A percentile compares a stretch with the other conserved stretches of the same genome.
Evolutionary conservation across 225 moss, liverwort and hornwort species (phyloP).

Genomic region (Takakia lepidozioides): DNA sequence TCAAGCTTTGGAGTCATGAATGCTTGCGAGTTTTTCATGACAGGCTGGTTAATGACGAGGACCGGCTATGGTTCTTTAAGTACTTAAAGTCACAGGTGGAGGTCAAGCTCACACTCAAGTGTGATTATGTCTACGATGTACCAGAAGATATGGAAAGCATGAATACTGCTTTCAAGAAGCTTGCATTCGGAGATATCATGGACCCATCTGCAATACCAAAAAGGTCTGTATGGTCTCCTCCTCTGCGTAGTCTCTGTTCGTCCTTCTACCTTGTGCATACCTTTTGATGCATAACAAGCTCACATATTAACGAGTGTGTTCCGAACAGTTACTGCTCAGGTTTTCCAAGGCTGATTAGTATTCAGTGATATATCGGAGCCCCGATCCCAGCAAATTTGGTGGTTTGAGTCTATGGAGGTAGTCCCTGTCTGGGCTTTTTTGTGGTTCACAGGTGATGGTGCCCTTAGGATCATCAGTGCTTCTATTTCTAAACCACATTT

Average conservation of each 20-base stretch:
- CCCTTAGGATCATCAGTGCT: neutral
- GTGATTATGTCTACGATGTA: slow-evolving; percentile 45
- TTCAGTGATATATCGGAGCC: too few relatives aligned
- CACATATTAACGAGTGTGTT: too few relatives aligned
- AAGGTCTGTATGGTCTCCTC: too few relatives aligned
- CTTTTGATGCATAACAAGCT: too few relatives aligned
- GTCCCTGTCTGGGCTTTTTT: too few relatives aligned
- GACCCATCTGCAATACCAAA: slow-evolving; percentile 59
- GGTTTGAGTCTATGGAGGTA: too few relatives aligned
- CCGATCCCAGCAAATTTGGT: too few relatives aligned
- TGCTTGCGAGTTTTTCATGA: slow-evolving; percentile 70
- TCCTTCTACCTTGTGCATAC: too few relatives aligned
- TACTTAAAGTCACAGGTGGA: slow-evolving; percentile 48
- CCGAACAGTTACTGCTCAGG: too few relatives aligned
- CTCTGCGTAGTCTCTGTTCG: too few relatives aligned
- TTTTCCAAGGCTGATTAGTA: too few relatives aligned
- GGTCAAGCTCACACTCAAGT: slow-evolving; percentile 30
- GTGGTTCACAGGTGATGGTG: too few relatives aligned
- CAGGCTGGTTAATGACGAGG: slow-evolving; percentile 60
- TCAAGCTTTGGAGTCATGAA: slow-evolving; percentile 83
- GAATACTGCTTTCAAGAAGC: slow-evolving; percentile 33
- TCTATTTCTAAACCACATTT: neutral
- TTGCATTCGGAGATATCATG: slow-evolving; percentile 86
- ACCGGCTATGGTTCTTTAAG: slow-evolving; percentile 57
- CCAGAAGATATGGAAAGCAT: slow-evolving; percentile 35